A percentile compares a stretch with the other conserved stretches of the same genome.
phyloP scores from a whole-genome alignment of 768 basidiomycete genomes.

The Panus rudis region DNA sequence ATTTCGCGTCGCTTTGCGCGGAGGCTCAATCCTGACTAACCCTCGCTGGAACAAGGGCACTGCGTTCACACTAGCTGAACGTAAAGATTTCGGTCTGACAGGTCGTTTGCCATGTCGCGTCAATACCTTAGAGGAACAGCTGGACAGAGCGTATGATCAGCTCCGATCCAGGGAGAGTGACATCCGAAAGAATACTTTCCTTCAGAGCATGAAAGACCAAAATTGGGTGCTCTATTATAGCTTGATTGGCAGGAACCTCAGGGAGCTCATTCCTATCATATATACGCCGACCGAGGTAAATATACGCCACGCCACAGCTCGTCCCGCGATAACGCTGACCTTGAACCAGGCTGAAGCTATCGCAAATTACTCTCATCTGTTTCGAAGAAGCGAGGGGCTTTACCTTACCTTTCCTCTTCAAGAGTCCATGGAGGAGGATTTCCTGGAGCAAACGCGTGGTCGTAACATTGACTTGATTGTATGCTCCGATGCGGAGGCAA shows the following conservation, averaged over 20 bases:
- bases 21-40: constrained; percentile 53
- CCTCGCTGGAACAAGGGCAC: constrained; percentile 79
- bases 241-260: constrained; percentile 37
- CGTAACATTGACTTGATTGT: constrained; percentile 71
- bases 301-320: neutral
- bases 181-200: constrained; percentile 65
- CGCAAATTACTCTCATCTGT: constrained; percentile 76
- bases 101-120: constrained; percentile 30
- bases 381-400: constrained; percentile 71
- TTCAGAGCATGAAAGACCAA: constrained; percentile 71
- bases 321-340: neutral
- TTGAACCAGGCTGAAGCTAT: constrained; percentile 66
- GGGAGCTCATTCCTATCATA: constrained; percentile 55
- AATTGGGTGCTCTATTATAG: constrained; percentile 79
- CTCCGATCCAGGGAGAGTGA: constrained; percentile 31
- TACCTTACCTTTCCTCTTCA: constrained; percentile 57
- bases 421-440: constrained; percentile 70
- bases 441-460: constrained; percentile 57
- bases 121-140: constrained; percentile 66
- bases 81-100: constrained; percentile 58
- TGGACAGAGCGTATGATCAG: constrained; percentile 66
- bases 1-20: constrained; percentile 47
- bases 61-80: constrained; percentile 62
- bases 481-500: constrained; percentile 79
- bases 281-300: constrained; percentile 77